Evolutionary conservation across 2,329 filamentous ascomycete genomes (phyloP), one percentile per base, ranked within the genome.

Genomic region (Penicillium frequentans): DNA sequence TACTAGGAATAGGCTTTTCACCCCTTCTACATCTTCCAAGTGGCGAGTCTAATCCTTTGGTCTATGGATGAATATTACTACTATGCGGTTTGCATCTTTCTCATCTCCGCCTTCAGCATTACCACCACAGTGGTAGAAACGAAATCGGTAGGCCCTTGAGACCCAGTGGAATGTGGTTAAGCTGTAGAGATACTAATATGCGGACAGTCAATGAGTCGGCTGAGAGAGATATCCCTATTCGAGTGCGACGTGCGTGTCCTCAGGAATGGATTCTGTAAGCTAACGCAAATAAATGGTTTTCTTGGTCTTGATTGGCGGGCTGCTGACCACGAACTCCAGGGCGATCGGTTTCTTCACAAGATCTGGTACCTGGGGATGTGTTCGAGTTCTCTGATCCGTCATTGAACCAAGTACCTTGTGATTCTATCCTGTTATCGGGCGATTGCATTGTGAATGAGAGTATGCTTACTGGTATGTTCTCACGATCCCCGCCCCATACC

Each of bases 401-500:
- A 16, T 80, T 99, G 26, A 85, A 85, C 3, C 90, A 96, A 66
- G 90, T 98, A 60, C 95, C 95, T 1, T 95, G 91, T 68, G 95
- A 99, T 73, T 96, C 93, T 73, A 79, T 99, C 33, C 79, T 99
- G 6, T 82, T 99, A 0, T 91, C 90, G 52, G 96, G 95, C 42
- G 96, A 99, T 75, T 97, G 93, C 69, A 98, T 99, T 61, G 93
- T 99, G 63, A 99, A 99, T 69, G 95, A 99, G 76, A 98, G 95
- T 77, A 99, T 99, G 95, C 84, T 99, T 35, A 99, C 95, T 39
- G 86, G 80, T 82, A 70, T 62, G 70, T 61, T 23, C 42, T 27
- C 10, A 26, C 11, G 13, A 9, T 21, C n/a, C n/a, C 16, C 9
- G 14, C n/a, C 3, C 11, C 24, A 39, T 14, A 31, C 23, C 3